These are phyloP conservation scores for Lanmaoa pseudosensibilis DNA, from an alignment of 768 basidiomycete species.

Conservation along the genomic window DNA sequence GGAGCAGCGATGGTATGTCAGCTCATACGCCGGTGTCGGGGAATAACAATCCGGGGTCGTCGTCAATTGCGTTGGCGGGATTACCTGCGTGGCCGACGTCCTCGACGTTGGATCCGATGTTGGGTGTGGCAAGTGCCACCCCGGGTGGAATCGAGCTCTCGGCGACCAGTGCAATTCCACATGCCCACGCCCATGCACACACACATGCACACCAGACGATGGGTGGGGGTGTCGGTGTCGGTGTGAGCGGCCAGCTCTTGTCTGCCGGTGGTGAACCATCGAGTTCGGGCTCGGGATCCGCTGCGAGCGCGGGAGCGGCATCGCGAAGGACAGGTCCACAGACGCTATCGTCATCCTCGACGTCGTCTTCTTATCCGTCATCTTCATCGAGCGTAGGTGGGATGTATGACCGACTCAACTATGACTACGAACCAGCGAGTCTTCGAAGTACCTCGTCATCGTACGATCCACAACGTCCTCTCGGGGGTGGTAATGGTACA, in stretches of 20 bases:
- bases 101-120: slow-evolving; percentile 32
- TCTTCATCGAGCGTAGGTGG: slow-evolving; percentile 17
- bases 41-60: slow-evolving; percentile 10
- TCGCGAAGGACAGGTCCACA: slow-evolving; percentile 20
- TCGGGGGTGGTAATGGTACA: slow-evolving; percentile 5
- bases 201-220: slow-evolving; percentile 17
- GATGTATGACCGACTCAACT: slow-evolving; percentile 24
- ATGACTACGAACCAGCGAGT: slow-evolving; percentile 19
- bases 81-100: slow-evolving; percentile 35
- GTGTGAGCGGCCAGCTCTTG: slow-evolving; percentile 22
- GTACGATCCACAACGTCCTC: slow-evolving; percentile 24
- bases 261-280: slow-evolving; percentile 16
- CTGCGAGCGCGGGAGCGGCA: neutral
- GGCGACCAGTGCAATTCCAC: slow-evolving; percentile 7
- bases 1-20: slow-evolving; percentile 19
- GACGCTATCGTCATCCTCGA: slow-evolving; percentile 9
- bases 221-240: slow-evolving; percentile 2
- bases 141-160: slow-evolving; percentile 35
- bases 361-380: slow-evolving; percentile 17
- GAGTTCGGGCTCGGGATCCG: slow-evolving; percentile 7
- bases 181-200: slow-evolving; percentile 8
- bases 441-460: slow-evolving; percentile 18
- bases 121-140: slow-evolving; percentile 32
- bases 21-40: slow-evolving; percentile 20
- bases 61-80: slow-evolving; percentile 28